These are phyloP conservation scores for Carex cristatella DNA, from an alignment of 176 grass and related monocot genomes.

Conservation along the genomic window DNA sequence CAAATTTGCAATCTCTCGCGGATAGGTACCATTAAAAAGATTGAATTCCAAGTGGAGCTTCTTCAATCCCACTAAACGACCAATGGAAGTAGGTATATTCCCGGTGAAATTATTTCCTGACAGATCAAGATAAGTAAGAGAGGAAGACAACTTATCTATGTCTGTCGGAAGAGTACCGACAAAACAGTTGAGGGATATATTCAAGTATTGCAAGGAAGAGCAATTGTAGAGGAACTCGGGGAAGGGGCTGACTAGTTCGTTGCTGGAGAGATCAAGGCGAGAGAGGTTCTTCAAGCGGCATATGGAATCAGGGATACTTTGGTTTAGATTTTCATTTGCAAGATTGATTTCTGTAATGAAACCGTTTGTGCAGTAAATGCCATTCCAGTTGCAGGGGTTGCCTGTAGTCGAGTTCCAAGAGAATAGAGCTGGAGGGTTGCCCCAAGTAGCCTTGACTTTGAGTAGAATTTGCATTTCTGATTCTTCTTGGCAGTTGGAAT, in stretches of 20 bases:
- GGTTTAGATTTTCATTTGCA: neutral
- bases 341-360: constrained; percentile 29
- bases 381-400: constrained; percentile 44
- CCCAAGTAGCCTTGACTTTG: constrained; percentile 26
- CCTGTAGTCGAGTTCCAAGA: constrained; percentile 42
- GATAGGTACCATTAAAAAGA: too few relatives aligned
- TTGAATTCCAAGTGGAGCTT: too few relatives aligned
- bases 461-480: constrained; percentile 26
- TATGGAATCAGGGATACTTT: constrained; percentile 28
- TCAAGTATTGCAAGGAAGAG: constrained; percentile 24
- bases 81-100: too few relatives aligned
- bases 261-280: constrained; percentile 27
- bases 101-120: too few relatives aligned
- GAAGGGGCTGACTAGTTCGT: constrained; percentile 34
- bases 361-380: constrained; percentile 22
- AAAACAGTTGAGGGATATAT: constrained; percentile 42
- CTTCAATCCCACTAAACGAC: too few relatives aligned
- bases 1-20: too few relatives aligned
- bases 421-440: constrained; percentile 21
- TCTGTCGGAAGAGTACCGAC: constrained; percentile 23
- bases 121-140: too few relatives aligned
- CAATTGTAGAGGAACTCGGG: constrained; percentile 38
- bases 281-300: constrained; percentile 37
- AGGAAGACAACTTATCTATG: neutral
- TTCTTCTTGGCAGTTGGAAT: constrained; percentile 15